These are phyloP conservation scores for Colletotrichum spinosum DNA, from an alignment of 2,329 filamentous ascomycete species.

Conservation along the genomic window DNA sequence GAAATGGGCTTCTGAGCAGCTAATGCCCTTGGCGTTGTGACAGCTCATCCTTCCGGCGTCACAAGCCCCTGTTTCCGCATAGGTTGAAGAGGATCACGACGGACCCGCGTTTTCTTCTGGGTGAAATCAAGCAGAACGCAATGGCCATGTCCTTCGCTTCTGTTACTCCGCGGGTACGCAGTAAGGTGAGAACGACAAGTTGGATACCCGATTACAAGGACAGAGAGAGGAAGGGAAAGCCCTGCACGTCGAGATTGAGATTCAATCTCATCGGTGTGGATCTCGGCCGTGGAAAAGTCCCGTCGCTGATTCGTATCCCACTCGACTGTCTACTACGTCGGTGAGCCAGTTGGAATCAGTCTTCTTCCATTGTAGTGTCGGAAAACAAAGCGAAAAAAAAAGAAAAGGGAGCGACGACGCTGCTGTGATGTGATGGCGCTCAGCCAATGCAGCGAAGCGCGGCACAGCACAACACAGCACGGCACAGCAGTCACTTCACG, in stretches of 20 bases:
- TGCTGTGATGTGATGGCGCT: background rate
- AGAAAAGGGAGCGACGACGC: background rate
- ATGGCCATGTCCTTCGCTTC: no score
- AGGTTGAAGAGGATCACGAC: conserved; percentile 3
- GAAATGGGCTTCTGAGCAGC: conserved; percentile 15
- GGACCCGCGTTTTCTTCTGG: no score
- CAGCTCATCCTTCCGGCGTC: conserved; percentile 18
- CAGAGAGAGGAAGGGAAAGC: no score
- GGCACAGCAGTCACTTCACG: no score
- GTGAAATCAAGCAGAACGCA: no score
- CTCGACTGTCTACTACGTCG: conserved; percentile 21
- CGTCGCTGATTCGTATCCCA: conserved; percentile 15
- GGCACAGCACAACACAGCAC: background rate
- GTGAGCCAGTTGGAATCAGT: conserved; percentile 27
- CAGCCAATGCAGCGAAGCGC: background rate
- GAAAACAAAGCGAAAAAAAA: background rate
- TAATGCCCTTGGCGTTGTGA: conserved; percentile 20
- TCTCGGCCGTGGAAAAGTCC: background rate
- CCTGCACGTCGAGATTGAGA: conserved; percentile 3
- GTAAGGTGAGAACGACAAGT: no score
- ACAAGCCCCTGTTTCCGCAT: conserved; percentile 14
- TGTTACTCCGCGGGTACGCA: no score
- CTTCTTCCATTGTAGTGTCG: conserved; percentile 5
- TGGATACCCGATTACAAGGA: no score
- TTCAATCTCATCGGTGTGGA: conserved; percentile 20